A percentile compares a stretch with the other conserved stretches of the same genome.
Evolutionary conservation across 805 yeast genomes (phyloP).

Genomic region (Candida corydali): DNA sequence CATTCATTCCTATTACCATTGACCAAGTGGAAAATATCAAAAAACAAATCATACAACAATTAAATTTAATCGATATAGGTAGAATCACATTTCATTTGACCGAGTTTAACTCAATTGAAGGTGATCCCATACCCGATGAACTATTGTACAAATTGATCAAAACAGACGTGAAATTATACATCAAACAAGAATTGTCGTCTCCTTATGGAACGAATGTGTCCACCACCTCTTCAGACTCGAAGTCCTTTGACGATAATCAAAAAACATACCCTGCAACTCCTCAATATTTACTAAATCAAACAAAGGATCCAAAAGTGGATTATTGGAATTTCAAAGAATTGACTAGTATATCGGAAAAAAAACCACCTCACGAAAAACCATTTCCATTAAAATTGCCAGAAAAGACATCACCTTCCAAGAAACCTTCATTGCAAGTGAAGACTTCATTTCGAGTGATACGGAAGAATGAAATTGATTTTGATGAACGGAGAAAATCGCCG

Average conservation of each 20-base stretch:
- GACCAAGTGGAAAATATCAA: conserved; percentile 11
- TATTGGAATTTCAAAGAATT: conserved; percentile 50
- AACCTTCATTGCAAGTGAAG: conserved; percentile 7
- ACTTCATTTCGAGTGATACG: conserved; percentile 62
- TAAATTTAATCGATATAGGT: conserved; percentile 33
- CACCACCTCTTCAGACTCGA: conserved; percentile 51
- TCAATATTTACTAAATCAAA: conserved; percentile 51
- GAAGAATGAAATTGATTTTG: conserved; percentile 74
- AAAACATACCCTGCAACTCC: conserved; percentile 60
- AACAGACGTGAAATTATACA: conserved; percentile 29
- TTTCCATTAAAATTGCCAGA: conserved; percentile 11
- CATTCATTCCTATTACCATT: conserved; percentile 46
- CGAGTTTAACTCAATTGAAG: conserved; percentile 60
- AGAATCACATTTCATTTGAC: conserved; percentile 52
- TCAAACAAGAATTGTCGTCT: conserved; percentile 29
- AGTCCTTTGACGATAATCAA: conserved; percentile 39
- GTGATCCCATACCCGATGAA: conserved; percentile 52
- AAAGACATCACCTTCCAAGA: no score
- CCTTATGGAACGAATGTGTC: conserved; percentile 32
- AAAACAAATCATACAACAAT: conserved; percentile 18
- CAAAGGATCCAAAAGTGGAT: conserved; percentile 41
- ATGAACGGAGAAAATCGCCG: conserved; percentile 73
- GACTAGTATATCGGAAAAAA: background rate
- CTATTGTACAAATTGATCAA: conserved; percentile 34
- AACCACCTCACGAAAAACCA: background rate